phyloP scores from a whole-genome alignment of 106 monocot genomes.

The Dendrobium nobile region DNA sequence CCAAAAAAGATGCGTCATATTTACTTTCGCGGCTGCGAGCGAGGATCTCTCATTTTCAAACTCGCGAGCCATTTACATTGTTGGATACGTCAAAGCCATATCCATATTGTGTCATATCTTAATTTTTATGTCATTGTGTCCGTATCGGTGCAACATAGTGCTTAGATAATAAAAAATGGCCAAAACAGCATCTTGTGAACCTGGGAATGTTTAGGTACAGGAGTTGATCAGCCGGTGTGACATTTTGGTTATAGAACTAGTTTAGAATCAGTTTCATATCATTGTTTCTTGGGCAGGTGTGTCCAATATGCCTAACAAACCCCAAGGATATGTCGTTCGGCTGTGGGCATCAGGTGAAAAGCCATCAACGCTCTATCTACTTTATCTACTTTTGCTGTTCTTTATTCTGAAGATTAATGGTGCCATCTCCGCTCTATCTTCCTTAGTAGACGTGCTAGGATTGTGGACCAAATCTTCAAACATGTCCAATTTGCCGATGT shows the following conservation, averaged over 20 bases:
- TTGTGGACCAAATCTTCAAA: conserved; percentile 18
- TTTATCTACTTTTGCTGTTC: background rate
- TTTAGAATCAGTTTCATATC: background rate
- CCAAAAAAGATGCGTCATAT: too few relatives aligned
- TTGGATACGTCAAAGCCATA: too few relatives aligned
- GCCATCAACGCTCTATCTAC: background rate
- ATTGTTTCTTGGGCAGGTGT: conserved; percentile 38
- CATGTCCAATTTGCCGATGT: conserved; percentile 21
- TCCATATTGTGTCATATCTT: too few relatives aligned
- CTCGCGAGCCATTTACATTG: too few relatives aligned
- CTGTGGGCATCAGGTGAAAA: conserved; percentile 84
- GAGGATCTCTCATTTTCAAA: too few relatives aligned
- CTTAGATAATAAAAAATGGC: too few relatives aligned
- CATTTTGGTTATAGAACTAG: background rate
- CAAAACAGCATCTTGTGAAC: background rate
- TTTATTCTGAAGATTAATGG: background rate
- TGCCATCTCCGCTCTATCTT: background rate
- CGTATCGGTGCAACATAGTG: too few relatives aligned
- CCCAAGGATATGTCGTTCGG: conserved; percentile 84
- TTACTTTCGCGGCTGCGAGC: too few relatives aligned
- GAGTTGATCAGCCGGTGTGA: background rate
- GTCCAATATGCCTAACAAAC: conserved; percentile 76
- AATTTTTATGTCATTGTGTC: too few relatives aligned
- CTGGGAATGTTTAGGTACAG: background rate
- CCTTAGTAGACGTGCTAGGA: conserved; percentile 20